Evolutionary conservation across 139 green algal genomes (phyloP), one percentile per base, ranked within the genome.

Genomic region (Pseudopediastrum boryanum): DNA sequence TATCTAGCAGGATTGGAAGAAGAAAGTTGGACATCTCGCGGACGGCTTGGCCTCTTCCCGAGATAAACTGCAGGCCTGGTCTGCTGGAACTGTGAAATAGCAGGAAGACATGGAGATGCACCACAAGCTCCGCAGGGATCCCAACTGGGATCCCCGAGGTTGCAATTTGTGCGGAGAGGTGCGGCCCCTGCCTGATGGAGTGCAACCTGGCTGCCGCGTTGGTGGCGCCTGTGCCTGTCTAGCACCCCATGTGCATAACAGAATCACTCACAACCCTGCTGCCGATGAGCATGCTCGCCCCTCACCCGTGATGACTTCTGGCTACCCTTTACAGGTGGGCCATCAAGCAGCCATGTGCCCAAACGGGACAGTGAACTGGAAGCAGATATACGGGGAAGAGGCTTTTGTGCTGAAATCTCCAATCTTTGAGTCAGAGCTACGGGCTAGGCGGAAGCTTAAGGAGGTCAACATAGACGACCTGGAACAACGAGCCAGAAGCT

Each of bases 111-210:
- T 97, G 93, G 93, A 97, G 69, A 83, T 95, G 67, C 94, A 97
- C 64, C 94, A 97, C 39, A 90, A 91, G 70, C 89, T 97, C 4
- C 84, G 94, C 19, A 80, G 94, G 13, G 93, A 97, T 76, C 94
- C 94, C n/a, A 90, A 66, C 27, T 97, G 93, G 94, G 89, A 96
- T 68, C 92, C 90, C 1, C 89, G 87, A 59, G 93, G 79, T 12
- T 98, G 94, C 84, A 98, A 98, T 81, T 88, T 98, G 31, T 98
- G 94, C 65, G 94, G 94, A 12, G 86, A 93, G 89, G 93, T 93
- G 54, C 29, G 77, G 5, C 21, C 36, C 25, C n/a, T n/a, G n/a
- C n/a, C n/a, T n/a, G n/a, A n/a, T n/a, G n/a, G n/a, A n/a, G n/a
- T n/a, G n/a, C n/a, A n/a, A 46, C 3, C 12, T 65, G 43, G 68